Evolutionary conservation across 495 filamentous ascomycete genomes (phyloP), one percentile per base, ranked within the genome.

Genomic region (Talaromyces thailandensis): DNA sequence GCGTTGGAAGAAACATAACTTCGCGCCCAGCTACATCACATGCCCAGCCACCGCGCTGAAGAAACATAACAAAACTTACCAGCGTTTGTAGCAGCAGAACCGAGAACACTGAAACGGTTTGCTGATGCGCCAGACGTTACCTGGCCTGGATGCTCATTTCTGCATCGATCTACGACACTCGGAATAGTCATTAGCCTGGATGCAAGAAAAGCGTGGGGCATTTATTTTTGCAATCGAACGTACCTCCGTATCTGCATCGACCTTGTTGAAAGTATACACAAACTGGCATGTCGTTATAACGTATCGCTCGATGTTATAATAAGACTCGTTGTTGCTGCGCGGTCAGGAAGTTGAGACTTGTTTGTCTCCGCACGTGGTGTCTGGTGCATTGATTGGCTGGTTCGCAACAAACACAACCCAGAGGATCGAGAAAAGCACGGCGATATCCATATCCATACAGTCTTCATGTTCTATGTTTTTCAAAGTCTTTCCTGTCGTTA

Each of bases 211-310:
- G 0, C 2, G 52, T 16, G 16, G 6, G 26, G 23, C 40, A 29
- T 0, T 9, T 25, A 14, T 11, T 61, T n/a, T 58, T 21, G 11
- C 35, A 58, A 7, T 6, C 16, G 45, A 61, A 53, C 71, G 35
- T 74, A 80, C 81, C 76, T 67, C 91, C 91, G 68, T 81, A 87
- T 67, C 78, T 85, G 79, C 91, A 96, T 58, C 81, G 79, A 51
- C 89, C 90, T 71, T 86, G 83, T 71, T 84, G 84, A 67, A 79
- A 96, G 70, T 84, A 93, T 40, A 68, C 80, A 79, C 91, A 96
- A 65, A 92, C 73, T 4, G 71, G 66, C 86, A 88, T 88, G 1
- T 29, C 25, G 57, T 18, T 48, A 48, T 48, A 21, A n/a, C 21
- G 4, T 18, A 21, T 18, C 18, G 43, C 18, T 48, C 43, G 4